phyloP scores from a whole-genome alignment of 345 rosid genomes.

The Rhodomyrtus tomentosa region DNA sequence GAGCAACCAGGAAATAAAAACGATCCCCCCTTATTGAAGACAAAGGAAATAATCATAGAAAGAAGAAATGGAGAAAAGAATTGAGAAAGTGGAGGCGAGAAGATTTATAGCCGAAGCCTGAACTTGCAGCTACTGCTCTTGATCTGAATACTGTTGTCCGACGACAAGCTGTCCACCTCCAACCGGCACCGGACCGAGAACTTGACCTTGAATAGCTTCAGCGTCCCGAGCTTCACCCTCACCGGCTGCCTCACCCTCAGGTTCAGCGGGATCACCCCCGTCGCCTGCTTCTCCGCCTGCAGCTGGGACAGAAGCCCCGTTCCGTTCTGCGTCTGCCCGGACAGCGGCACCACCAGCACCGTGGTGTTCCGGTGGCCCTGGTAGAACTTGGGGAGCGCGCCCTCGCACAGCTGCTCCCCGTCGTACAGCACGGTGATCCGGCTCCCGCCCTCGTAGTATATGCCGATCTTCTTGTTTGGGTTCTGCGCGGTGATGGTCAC shows the following conservation, averaged over 20 bases:
- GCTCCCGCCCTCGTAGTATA: slow-evolving; percentile 82
- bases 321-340: slow-evolving; percentile 47
- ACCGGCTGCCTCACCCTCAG: slow-evolving; percentile 73
- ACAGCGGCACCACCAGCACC: slow-evolving; percentile 36
- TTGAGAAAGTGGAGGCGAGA: neutral
- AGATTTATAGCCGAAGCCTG: slow-evolving; percentile 36
- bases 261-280: slow-evolving; percentile 48
- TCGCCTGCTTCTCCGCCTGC: slow-evolving; percentile 25
- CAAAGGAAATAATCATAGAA: neutral
- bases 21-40: neutral
- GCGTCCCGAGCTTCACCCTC: slow-evolving; percentile 57
- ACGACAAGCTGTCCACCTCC: slow-evolving; percentile 34
- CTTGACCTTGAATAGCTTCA: slow-evolving; percentile 58
- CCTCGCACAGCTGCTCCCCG: slow-evolving; percentile 42
- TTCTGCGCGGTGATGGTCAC: slow-evolving; percentile 57
- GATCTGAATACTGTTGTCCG: slow-evolving; percentile 32
- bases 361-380: slow-evolving; percentile 90
- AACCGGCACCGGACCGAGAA: slow-evolving; percentile 49
- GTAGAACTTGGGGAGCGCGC: slow-evolving; percentile 77
- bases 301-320: slow-evolving; percentile 19
- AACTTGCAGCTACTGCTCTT: slow-evolving; percentile 52
- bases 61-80: neutral
- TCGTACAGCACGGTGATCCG: slow-evolving; percentile 41
- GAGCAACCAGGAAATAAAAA: neutral
- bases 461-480: slow-evolving; percentile 70